A percentile compares a stretch with the other conserved stretches of the same genome.
Evolutionary conservation across 208 protist species (phyloP).

Genomic region (Crithidia brevicula): DNA sequence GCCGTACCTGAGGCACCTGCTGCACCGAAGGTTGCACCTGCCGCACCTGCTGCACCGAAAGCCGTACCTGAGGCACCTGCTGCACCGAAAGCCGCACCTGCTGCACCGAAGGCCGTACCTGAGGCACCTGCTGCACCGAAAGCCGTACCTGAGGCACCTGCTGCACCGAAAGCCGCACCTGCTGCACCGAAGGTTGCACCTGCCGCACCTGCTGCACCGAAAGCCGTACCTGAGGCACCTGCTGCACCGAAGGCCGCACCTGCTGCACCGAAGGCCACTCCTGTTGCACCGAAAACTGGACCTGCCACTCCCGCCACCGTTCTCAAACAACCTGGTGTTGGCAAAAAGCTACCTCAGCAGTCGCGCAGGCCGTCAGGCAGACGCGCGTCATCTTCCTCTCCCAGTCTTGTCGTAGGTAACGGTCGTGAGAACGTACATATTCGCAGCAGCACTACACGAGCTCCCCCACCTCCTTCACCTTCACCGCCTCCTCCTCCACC

Average conservation of each 20-base stretch:
- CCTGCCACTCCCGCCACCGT: not conserved
- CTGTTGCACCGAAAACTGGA: constrained; percentile 13
- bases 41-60: constrained; percentile 3
- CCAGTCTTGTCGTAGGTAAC: too few species aligned
- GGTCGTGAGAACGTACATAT: too few species aligned
- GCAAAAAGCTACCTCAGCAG: too few species aligned
- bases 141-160: constrained; percentile 11
- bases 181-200: constrained; percentile 12
- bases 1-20: constrained; percentile 7
- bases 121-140: constrained; percentile 1
- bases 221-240: constrained; percentile 30
- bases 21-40: not conserved
- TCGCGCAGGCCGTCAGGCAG: too few species aligned
- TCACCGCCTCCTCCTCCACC: constrained; percentile 7
- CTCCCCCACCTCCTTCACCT: too few species aligned
- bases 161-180: constrained; percentile 6
- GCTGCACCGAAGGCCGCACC: not conserved
- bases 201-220: constrained; percentile 15
- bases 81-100: constrained; percentile 6
- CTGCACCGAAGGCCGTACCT: constrained; percentile 4
- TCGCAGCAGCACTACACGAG: too few species aligned
- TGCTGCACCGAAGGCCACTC: constrained; percentile 4
- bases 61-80: not conserved
- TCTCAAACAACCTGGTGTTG: too few species aligned
- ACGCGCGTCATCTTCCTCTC: too few species aligned